Evolutionary conservation across 768 basidiomycete species (phyloP).

Genomic region (Naganishia vishniacii): DNA sequence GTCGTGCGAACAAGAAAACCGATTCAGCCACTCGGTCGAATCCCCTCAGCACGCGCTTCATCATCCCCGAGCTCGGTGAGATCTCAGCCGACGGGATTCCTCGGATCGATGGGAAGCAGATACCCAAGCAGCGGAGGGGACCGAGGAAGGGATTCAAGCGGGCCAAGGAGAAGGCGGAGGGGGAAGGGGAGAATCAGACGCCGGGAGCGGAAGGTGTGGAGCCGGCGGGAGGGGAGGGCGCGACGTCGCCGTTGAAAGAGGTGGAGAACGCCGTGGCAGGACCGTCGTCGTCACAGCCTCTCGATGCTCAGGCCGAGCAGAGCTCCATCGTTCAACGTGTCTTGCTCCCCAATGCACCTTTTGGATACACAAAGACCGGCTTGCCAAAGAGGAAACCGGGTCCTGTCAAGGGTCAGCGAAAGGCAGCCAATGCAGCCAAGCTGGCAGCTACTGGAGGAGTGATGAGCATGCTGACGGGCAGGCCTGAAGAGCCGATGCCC

Average conservation of each 20-base stretch:
- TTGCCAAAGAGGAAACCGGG: background rate
- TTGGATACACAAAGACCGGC: background rate
- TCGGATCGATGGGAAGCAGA: conserved; percentile 2
- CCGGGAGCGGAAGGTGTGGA: background rate
- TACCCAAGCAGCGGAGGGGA: background rate
- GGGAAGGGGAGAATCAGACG: background rate
- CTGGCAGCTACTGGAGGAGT: background rate
- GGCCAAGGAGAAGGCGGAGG: background rate
- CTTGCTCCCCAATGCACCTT: conserved; percentile 4
- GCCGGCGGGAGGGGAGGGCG: background rate
- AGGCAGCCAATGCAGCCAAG: background rate
- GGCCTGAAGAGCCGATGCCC: too few species aligned
- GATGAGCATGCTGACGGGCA: background rate
- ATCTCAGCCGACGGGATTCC: conserved; percentile 12
- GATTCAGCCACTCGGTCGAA: background rate
- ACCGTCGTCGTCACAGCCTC: background rate
- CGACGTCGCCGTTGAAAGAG: background rate
- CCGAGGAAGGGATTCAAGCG: background rate
- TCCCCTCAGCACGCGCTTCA: background rate
- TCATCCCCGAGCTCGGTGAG: conserved; percentile 5
- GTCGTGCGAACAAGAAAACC: too few species aligned
- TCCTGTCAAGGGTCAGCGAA: background rate
- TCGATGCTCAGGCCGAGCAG: background rate
- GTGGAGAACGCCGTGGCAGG: background rate
- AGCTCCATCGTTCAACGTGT: background rate